Evolutionary conservation across 768 basidiomycete genomes (phyloP).

Genomic region (Trametes villosa): DNA sequence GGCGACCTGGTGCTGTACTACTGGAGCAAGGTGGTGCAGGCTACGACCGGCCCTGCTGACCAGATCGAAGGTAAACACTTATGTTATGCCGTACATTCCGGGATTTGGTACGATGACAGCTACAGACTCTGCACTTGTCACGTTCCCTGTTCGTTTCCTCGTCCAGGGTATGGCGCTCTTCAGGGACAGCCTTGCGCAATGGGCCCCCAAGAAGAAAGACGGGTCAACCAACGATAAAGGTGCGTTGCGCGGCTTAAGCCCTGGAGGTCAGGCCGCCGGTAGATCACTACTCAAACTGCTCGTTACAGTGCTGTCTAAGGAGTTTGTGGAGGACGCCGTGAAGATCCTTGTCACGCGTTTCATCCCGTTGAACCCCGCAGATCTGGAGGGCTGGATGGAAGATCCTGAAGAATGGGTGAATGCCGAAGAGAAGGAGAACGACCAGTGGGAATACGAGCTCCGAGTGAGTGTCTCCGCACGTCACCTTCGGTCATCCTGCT

Average conservation of each 20-base stretch:
- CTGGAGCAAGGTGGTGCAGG: constrained; percentile 78
- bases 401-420: constrained; percentile 97
- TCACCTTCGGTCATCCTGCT: background rate
- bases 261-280: no score
- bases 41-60: constrained; percentile 57
- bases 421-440: constrained; percentile 84
- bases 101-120: no score
- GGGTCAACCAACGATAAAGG: constrained; percentile 62
- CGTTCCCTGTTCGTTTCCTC: constrained; percentile 79
- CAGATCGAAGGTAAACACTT: constrained; percentile 65
- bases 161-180: constrained; percentile 88
- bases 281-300: background rate
- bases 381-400: constrained; percentile 81
- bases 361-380: constrained; percentile 80
- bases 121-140: constrained; percentile 63
- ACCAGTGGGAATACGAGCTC: constrained; percentile 93
- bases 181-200: constrained; percentile 79
- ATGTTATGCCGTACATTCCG: no score
- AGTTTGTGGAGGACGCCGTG: constrained; percentile 76
- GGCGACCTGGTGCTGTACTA: constrained; percentile 75
- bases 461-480: constrained; percentile 56
- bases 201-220: constrained; percentile 68
- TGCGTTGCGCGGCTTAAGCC: background rate
- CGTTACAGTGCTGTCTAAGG: constrained; percentile 58
- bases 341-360: constrained; percentile 80